Evolutionary conservation across 192 early-diverging fungal species (phyloP), one percentile per base, ranked within the genome.

Genomic region (Backusella westeae): DNA sequence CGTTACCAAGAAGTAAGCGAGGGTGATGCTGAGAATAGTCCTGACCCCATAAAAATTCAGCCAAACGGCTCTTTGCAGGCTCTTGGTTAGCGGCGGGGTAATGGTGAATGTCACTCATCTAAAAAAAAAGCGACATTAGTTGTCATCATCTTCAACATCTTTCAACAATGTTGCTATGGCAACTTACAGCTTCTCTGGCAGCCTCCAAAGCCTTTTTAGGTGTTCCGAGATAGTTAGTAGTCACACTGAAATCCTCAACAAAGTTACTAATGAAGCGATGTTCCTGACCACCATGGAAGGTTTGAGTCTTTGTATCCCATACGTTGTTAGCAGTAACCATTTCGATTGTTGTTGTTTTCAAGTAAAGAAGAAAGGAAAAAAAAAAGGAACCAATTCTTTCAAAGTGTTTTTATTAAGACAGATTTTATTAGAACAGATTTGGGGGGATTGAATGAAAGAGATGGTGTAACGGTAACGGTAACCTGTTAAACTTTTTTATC

Each of bases 81-180:
- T 96, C 95, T 78, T 96, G 95, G 85, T 96, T 89, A 8, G 94
- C 95, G 7, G 95, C 93, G 21, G 95, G 95, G 80, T 96, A 96
- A 84, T 96, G 95, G 81, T 94, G 92, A 81, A 91, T 78, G 35
- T 76, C 72, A 14, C 53, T 38, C 67, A 76, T 81, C 80, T 75
- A 35, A 35, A 38, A 23, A 65, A 69, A 39, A 42, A 26, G 7
- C 6, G 19, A 49, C 46, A 49, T 49, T 26, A 63, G 21, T 12
- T 3, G 26, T 14, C 53, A 56, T 63, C 56, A 63, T 63, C 56
- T 2, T 9, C 53, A 56, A 21, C 21, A 56, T 21, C 14, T 44
- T 44, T 17, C 4, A 44, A 56, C 14, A 44, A 17, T 14, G 42
- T 49, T 49, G 46, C 46, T 6, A 49, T 49, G 6, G 0, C 19